Evolutionary conservation across 2,329 filamentous ascomycete genomes (phyloP).

Genomic region (Exophiala aquamarina): DNA sequence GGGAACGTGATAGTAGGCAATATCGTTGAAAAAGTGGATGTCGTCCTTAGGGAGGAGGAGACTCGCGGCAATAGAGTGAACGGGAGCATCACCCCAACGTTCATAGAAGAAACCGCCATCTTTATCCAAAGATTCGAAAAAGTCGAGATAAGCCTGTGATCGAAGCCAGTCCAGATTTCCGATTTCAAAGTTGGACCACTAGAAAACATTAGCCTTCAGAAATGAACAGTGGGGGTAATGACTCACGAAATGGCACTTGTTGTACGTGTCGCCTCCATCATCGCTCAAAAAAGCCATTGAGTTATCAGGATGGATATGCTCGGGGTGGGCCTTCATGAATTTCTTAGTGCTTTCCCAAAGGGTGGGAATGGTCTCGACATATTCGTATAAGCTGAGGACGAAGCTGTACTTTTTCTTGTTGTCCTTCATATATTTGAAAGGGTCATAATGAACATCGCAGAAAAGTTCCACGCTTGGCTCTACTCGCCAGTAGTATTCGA

Average conservation of each 20-base stretch:
- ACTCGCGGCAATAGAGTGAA: slow-evolving; percentile 93
- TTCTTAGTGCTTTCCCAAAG: slow-evolving; percentile 95
- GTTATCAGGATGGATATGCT: slow-evolving; percentile 82
- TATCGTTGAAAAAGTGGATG: slow-evolving; percentile 98
- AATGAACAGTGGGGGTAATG: not conserved
- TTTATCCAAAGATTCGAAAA: slow-evolving; percentile 81
- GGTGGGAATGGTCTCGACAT: slow-evolving; percentile 91
- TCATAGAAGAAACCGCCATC: slow-evolving; percentile 99
- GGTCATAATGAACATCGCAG: slow-evolving; percentile 93
- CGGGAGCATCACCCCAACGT: slow-evolving; percentile 94
- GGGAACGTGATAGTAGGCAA: slow-evolving; percentile 95
- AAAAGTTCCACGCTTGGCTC: slow-evolving; percentile 95
- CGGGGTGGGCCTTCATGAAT: slow-evolving; percentile 86
- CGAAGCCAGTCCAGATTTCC: slow-evolving; percentile 92
- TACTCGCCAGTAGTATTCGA: slow-evolving; percentile 99
- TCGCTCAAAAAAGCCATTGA: slow-evolving; percentile 89
- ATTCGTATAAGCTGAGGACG: slow-evolving; percentile 92
- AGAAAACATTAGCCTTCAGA: slow-evolving; percentile 12
- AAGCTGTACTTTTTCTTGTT: slow-evolving; percentile 99
- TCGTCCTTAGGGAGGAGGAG: slow-evolving; percentile 88
- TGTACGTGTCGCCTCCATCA: slow-evolving; percentile 88
- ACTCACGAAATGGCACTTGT: slow-evolving; percentile 93
- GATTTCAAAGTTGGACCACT: slow-evolving; percentile 99
- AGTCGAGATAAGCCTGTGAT: slow-evolving; percentile 84
- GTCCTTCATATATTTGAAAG: slow-evolving; percentile 95